Conservation (phyloP, 2,329 filamentous ascomycete genomes). For the Elsinoe necatrix region DNA sequence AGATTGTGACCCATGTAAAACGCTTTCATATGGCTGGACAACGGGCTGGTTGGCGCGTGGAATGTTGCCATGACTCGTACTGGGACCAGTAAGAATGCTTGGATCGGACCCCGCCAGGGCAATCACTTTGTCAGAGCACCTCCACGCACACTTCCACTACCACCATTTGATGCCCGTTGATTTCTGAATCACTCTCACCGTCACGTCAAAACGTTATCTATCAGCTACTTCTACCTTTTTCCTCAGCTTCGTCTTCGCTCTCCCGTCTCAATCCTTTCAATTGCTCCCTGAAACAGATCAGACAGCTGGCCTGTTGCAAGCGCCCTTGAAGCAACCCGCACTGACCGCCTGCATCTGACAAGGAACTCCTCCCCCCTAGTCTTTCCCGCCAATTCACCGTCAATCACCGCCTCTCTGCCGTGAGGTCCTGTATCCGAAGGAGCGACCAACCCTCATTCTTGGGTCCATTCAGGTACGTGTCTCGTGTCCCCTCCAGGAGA, state of each 20-base stretch:
- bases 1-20: neutral
- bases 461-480: conserved; percentile 2
- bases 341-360: conserved; percentile 8
- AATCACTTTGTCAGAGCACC: neutral
- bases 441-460: conserved; percentile 1
- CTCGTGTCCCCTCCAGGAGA: conserved; percentile 3
- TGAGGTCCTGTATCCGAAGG: neutral
- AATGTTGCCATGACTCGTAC: conserved; percentile 9
- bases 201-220: conserved; percentile 1
- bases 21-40: conserved; percentile 8
- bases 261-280: neutral
- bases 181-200: conserved; percentile 8
- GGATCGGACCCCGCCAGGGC: conserved; percentile 5
- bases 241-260: neutral
- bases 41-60: conserved; percentile 2
- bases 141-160: neutral
- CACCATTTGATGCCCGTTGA: conserved; percentile 5
- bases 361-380: neutral
- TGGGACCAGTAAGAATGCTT: conserved; percentile 6
- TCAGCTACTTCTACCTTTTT: conserved; percentile 7
- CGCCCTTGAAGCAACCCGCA: conserved; percentile 5
- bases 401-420: neutral
- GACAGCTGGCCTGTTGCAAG: conserved; percentile 15
- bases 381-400: conserved; percentile 1
- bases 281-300: conserved; percentile 9